A percentile compares a stretch with the other conserved stretches of the same genome.
These are phyloP conservation scores for Spergularia marina DNA, from an alignment of 148 eudicot species.

Conservation along the genomic window DNA sequence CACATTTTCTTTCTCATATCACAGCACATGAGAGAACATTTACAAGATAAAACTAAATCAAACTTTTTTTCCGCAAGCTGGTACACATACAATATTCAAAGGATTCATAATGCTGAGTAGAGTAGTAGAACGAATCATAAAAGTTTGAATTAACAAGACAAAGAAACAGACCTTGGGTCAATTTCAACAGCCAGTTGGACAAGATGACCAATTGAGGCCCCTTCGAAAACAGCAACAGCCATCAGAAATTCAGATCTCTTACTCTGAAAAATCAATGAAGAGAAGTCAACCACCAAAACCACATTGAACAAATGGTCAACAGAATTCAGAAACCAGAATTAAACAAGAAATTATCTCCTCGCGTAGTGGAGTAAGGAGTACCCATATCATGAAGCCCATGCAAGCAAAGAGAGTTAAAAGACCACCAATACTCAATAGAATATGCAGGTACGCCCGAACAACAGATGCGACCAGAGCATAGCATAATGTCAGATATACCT, in stretches of 20 bases:
- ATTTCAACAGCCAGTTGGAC: constrained; percentile 57
- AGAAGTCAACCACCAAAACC: neutral
- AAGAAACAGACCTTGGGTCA: constrained; percentile 56
- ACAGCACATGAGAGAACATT: no score
- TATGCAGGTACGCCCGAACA: constrained; percentile 75
- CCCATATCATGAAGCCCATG: constrained; percentile 64
- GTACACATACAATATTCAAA: neutral
- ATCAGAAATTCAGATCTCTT: constrained; percentile 62
- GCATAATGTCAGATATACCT: constrained; percentile 89
- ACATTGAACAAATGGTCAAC: neutral
- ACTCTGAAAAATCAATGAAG: constrained; percentile 12
- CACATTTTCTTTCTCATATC: no score
- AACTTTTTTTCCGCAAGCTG: neutral
- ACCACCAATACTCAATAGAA: constrained; percentile 86
- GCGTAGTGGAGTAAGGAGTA: constrained; percentile 45
- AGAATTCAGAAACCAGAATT: neutral
- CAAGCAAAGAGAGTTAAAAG: constrained; percentile 66
- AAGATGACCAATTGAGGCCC: constrained; percentile 86
- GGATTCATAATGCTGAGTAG: no score
- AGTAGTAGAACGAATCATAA: no score
- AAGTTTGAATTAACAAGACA: neutral
- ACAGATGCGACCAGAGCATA: constrained; percentile 81
- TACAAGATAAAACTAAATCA: no score
- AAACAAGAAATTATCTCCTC: constrained; percentile 48
- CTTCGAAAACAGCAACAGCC: constrained; percentile 63